Base-by-base conservation (phyloP, 169 alveolate species). In the Eimeria maxima region DNA sequence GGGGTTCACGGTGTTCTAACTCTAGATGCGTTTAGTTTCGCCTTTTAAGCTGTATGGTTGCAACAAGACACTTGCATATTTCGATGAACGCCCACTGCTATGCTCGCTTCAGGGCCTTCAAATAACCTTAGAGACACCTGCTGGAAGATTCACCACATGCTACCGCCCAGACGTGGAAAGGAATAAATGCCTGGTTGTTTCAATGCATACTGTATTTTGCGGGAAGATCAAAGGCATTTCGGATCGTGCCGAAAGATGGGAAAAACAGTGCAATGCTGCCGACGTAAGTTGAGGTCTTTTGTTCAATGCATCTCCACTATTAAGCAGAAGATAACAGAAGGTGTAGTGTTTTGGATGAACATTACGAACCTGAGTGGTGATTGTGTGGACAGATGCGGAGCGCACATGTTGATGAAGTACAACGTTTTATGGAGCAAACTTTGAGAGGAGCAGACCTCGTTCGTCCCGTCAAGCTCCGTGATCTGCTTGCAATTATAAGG, bases 121-220 rank as follows among this genome's bases (percentile, higher is more conserved):
- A 87, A 87, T 87, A 4, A 65, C 83, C 24, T 45, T 87, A n/a
- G 94, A 87, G 47, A 87, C 94, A 11, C 94, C 94, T 63, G 16
- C 47, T 20, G 94, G 94, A 20, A 87, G 27, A 55, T 38, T 87
- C 53, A 65, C 83, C 33, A 55, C 94, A 60, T 87, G 94, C 63
- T 87, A 87, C 47, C 94, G 94, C 94, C 94, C 22, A 24, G 83
- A 87, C 67, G 78, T 60, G 81, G 94, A 87, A 18, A 63, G 22
- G 42, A 44, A 44, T 29, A 65, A 65, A 11, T 87, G 94, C 27
- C 83, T 87, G 38, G 94, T 87, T 60, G 94, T 87, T 65, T 87
- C 94, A 42, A 87, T 87, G 94, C 94, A 87, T 33, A 87, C 94
- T 13, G 94, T 87, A 10, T 87, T 87, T 47, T 87, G 94, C 44